Evolutionary conservation across 768 basidiomycete species (phyloP).

Genomic region (Epithele typhae): DNA sequence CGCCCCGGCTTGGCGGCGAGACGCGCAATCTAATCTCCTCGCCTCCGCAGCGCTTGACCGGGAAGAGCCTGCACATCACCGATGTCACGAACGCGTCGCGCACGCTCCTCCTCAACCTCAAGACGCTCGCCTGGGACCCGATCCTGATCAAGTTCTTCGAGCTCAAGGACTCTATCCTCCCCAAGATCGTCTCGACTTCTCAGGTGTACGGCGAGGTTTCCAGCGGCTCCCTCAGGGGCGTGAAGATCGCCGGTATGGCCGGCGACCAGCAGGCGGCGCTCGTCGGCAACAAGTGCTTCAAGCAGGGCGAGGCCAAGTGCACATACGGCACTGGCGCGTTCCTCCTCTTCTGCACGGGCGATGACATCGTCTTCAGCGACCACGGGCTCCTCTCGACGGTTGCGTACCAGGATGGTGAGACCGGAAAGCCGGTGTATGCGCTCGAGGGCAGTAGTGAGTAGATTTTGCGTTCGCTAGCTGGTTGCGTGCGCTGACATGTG

Average conservation of each 20-base stretch:
- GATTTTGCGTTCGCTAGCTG: background rate
- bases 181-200: constrained; percentile 84
- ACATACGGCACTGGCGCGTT: constrained; percentile 98
- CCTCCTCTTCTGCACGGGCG: constrained; percentile 91
- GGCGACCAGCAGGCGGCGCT: constrained; percentile 99
- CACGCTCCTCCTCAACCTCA: constrained; percentile 85
- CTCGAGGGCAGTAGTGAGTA: constrained; percentile 90
- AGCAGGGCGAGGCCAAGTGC: constrained; percentile 92
- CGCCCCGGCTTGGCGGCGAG: background rate
- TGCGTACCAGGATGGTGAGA: constrained; percentile 83
- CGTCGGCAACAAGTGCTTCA: constrained; percentile 93
- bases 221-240: constrained; percentile 61
- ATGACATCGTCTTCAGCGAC: constrained; percentile 75
- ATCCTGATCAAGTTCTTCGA: constrained; percentile 85
- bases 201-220: constrained; percentile 85
- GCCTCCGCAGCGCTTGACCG: constrained; percentile 67
- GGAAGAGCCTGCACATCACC: constrained; percentile 74
- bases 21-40: background rate
- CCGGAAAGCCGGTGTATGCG: constrained; percentile 81
- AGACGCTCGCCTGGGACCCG: constrained; percentile 78
- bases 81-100: constrained; percentile 97
- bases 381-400: constrained; percentile 91
- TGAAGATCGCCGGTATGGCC: constrained; percentile 87
- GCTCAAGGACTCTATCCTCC: constrained; percentile 72
- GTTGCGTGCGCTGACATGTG: background rate